A percentile compares a stretch with the other conserved stretches of the same genome.
phyloP scores from a whole-genome alignment of 1,139 yeast species.

The Ashbya aceris region DNA sequence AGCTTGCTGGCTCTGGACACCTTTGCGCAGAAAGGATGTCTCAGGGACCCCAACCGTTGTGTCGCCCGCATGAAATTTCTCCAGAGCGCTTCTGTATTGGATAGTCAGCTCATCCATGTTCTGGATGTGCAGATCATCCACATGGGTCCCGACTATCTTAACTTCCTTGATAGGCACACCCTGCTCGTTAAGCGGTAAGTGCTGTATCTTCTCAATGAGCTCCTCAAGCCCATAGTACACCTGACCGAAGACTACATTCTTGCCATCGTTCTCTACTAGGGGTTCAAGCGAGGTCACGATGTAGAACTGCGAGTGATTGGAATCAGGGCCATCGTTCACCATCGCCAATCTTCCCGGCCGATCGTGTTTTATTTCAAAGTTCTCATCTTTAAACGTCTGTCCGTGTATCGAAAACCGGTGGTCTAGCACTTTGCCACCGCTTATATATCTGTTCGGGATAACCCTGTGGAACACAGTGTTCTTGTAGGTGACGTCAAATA shows the following conservation, averaged over 20 bases:
- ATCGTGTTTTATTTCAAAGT: conserved; percentile 52
- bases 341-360: conserved; percentile 62
- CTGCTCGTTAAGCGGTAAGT: conserved; percentile 34
- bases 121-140: conserved; percentile 14
- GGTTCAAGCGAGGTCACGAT: conserved; percentile 48
- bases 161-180: conserved; percentile 38
- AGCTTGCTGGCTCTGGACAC: too few species aligned
- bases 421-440: conserved; percentile 78
- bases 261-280: conserved; percentile 61
- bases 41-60: conserved; percentile 11
- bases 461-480: conserved; percentile 58
- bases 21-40: neutral
- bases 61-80: conserved; percentile 17
- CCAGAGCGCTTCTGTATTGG: conserved; percentile 15
- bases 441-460: conserved; percentile 57
- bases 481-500: conserved; percentile 50
- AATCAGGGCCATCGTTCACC: conserved; percentile 70
- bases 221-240: conserved; percentile 56
- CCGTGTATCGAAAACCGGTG: conserved; percentile 76
- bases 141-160: conserved; percentile 29
- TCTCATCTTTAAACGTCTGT: conserved; percentile 56
- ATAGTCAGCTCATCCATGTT: conserved; percentile 13
- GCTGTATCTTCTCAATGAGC: conserved; percentile 41
- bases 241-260: conserved; percentile 71
- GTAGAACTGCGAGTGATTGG: conserved; percentile 69